Percentiles rank a stretch among this genome's conserved stretches.
Conservation (phyloP, 805 yeast species). For the Cyberlindnera amylophila region DNA sequence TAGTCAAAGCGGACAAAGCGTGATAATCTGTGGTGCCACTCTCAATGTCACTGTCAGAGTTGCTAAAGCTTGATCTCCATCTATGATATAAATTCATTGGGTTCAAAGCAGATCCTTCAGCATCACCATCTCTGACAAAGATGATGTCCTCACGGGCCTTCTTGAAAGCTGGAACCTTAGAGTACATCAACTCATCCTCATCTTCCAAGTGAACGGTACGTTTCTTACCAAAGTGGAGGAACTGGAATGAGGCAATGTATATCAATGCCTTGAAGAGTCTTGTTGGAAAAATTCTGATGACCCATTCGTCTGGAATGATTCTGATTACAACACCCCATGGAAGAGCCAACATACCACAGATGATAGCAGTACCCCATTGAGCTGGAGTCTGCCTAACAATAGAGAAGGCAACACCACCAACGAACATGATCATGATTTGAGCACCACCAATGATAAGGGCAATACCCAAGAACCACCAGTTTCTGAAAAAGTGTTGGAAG, state of each 20-base stretch:
- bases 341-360: slow-evolving; percentile 31
- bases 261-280: slow-evolving; percentile 26
- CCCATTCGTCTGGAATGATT: slow-evolving; percentile 79
- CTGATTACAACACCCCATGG: slow-evolving; percentile 80
- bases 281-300: slow-evolving; percentile 60
- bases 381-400: slow-evolving; percentile 73
- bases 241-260: slow-evolving; percentile 20
- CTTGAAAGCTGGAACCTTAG: slow-evolving; percentile 31
- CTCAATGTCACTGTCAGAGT: slow-evolving; percentile 10
- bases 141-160: slow-evolving; percentile 30
- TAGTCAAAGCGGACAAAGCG: slow-evolving; percentile 40
- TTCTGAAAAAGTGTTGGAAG: slow-evolving; percentile 75
- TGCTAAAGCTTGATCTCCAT: slow-evolving; percentile 21
- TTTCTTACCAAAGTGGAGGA: slow-evolving; percentile 13
- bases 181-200: slow-evolving; percentile 22
- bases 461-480: slow-evolving; percentile 76
- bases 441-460: slow-evolving; percentile 72
- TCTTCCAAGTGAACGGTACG: slow-evolving; percentile 4
- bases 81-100: slow-evolving; percentile 26
- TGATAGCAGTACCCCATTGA: slow-evolving; percentile 62
- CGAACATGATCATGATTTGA: slow-evolving; percentile 89
- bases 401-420: slow-evolving; percentile 95
- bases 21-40: slow-evolving; percentile 18
- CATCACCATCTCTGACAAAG: slow-evolving; percentile 23
- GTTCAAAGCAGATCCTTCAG: slow-evolving; percentile 17